phyloP scores from a whole-genome alignment of 345 rosid genomes.

The Syzygium grande region DNA sequence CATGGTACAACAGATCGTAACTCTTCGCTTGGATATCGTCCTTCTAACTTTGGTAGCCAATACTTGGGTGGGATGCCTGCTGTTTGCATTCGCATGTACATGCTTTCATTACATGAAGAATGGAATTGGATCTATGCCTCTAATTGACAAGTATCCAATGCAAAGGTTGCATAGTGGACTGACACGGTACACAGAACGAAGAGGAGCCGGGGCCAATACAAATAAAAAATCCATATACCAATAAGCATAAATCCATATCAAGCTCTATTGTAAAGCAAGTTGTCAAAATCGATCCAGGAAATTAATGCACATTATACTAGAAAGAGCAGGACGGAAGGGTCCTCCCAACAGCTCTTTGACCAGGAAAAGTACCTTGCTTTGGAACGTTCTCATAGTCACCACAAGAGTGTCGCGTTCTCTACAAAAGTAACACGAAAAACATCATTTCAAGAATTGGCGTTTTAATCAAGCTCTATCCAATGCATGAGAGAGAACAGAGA shows the following conservation, averaged over 20 bases:
- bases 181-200: not conserved
- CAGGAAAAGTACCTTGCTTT: constrained; percentile 46
- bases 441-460: not conserved
- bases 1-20: not conserved
- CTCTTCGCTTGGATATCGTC: not conserved
- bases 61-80: not conserved
- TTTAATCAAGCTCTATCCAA: not conserved
- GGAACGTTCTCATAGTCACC: constrained; percentile 65
- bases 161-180: not conserved
- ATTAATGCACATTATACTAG: not conserved
- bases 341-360: not conserved
- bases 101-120: not conserved
- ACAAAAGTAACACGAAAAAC: constrained; percentile 1
- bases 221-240: not conserved
- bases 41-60: not conserved
- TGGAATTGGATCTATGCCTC: not conserved
- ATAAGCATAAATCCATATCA: not conserved
- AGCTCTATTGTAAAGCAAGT: not conserved
- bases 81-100: not conserved
- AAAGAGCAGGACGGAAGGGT: not conserved
- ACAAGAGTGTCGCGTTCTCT: constrained; percentile 74
- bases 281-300: not conserved
- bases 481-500: not conserved
- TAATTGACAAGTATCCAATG: not conserved
- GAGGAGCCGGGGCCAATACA: not conserved